Conservation (phyloP, 1,139 yeast species). For the Pichia sp. region DNA sequence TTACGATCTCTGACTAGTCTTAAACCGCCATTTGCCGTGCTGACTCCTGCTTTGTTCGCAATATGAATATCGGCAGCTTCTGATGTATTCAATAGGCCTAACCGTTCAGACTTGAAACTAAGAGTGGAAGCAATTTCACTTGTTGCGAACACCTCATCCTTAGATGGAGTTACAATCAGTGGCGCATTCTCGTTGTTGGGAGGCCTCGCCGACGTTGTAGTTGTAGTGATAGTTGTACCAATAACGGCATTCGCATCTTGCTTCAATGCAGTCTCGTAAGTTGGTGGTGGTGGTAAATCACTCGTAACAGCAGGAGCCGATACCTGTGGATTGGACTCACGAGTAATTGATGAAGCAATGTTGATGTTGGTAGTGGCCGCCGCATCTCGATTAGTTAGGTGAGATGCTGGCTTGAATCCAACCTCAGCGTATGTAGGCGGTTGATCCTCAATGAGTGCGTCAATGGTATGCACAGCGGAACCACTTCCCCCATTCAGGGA, state of each 20-base stretch:
- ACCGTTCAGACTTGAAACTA: slow-evolving; percentile 7
- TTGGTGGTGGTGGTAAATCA: slow-evolving; percentile 3
- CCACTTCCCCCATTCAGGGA: slow-evolving; percentile 6
- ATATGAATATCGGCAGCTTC: neutral
- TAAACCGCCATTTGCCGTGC: neutral
- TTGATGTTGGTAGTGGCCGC: no score
- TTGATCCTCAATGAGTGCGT: neutral
- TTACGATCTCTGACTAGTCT: neutral
- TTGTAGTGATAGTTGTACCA: neutral
- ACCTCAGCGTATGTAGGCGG: slow-evolving; percentile 13
- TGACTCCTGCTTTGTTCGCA: neutral
- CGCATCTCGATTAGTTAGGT: no score
- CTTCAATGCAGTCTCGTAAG: neutral
- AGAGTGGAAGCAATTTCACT: slow-evolving; percentile 1
- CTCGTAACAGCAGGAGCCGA: no score
- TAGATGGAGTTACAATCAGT: no score
- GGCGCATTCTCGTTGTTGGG: no score
- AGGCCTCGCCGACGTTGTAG: no score
- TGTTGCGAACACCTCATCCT: no score
- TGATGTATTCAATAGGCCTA: slow-evolving; percentile 4
- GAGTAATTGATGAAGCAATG: no score
- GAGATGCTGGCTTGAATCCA: slow-evolving; percentile 2
- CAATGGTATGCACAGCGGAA: slow-evolving; percentile 9
- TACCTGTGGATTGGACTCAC: no score
- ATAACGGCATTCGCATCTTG: neutral